These are phyloP conservation scores for Bremia lactucae DNA, from an alignment of 352 stramenopile genomes.

Conservation along the genomic window DNA sequence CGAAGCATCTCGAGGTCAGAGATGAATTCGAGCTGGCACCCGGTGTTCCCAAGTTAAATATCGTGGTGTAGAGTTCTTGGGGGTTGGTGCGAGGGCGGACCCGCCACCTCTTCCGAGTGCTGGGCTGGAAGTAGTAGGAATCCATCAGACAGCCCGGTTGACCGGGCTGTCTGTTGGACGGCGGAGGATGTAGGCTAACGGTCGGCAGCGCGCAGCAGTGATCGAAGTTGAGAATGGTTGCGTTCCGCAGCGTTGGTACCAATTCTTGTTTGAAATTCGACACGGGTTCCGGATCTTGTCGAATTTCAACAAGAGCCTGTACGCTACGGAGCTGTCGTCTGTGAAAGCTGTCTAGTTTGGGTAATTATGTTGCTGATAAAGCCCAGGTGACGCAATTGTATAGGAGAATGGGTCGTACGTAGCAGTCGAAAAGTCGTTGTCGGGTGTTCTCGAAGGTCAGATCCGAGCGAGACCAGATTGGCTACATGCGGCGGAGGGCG, in stretches of 20 bases:
- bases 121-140: no score
- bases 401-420: not conserved
- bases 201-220: not conserved
- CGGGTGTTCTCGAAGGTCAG: no score
- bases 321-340: not conserved
- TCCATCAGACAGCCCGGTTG: no score
- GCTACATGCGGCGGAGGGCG: no score
- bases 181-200: constrained; percentile 2
- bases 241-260: constrained; percentile 3
- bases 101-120: no score
- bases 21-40: no score
- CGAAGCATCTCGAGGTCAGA: no score
- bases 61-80: no score
- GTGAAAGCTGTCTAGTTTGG: not conserved
- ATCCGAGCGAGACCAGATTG: no score
- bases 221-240: not conserved
- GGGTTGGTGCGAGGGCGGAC: not conserved
- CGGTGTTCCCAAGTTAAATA: no score
- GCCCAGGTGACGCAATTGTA: not conserved
- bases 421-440: not conserved
- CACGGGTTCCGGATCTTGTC: not conserved
- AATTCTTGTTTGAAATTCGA: not conserved
- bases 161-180: not conserved
- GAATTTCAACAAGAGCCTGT: no score
- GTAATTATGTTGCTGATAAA: not conserved